Percentiles rank a stretch among this genome's conserved stretches.
phyloP scores from a whole-genome alignment of 192 early-diverging fungal genomes.

The Lobosporangium transversale region DNA sequence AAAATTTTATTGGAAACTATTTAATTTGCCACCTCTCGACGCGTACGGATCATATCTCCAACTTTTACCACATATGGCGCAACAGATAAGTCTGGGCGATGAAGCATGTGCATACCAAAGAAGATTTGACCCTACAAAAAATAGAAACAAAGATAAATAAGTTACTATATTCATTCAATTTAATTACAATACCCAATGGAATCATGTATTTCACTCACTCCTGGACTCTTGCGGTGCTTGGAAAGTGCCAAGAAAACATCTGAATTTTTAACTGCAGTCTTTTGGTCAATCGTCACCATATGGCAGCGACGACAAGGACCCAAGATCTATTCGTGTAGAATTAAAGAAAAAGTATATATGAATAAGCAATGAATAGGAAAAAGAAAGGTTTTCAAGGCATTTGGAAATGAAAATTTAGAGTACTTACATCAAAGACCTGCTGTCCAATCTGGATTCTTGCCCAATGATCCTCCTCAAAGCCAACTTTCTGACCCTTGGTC shows the following conservation, averaged over 20 bases:
- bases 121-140: slow-evolving; percentile 54
- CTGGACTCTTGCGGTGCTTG: slow-evolving; percentile 54
- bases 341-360: not conserved
- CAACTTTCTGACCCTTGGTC: slow-evolving; percentile 55
- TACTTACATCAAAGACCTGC: slow-evolving; percentile 63
- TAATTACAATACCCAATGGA: no score
- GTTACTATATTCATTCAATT: not conserved
- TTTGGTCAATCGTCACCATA: slow-evolving; percentile 79
- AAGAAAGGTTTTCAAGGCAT: no score
- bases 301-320: slow-evolving; percentile 78
- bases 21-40: no score
- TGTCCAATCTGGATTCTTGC: slow-evolving; percentile 54
- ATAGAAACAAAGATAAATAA: not conserved
- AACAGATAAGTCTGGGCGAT: slow-evolving; percentile 52
- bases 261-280: slow-evolving; percentile 62
- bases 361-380: no score
- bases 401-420: no score
- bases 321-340: slow-evolving; percentile 27
- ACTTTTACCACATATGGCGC: slow-evolving; percentile 43
- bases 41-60: slow-evolving; percentile 35
- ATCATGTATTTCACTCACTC: no score
- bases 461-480: slow-evolving; percentile 78
- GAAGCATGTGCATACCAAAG: slow-evolving; percentile 63
- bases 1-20: no score
- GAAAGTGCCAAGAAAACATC: slow-evolving; percentile 74